Evolutionary conservation across 2,329 filamentous ascomycete species (phyloP).

Genomic region (Neocucurbitaria cava): DNA sequence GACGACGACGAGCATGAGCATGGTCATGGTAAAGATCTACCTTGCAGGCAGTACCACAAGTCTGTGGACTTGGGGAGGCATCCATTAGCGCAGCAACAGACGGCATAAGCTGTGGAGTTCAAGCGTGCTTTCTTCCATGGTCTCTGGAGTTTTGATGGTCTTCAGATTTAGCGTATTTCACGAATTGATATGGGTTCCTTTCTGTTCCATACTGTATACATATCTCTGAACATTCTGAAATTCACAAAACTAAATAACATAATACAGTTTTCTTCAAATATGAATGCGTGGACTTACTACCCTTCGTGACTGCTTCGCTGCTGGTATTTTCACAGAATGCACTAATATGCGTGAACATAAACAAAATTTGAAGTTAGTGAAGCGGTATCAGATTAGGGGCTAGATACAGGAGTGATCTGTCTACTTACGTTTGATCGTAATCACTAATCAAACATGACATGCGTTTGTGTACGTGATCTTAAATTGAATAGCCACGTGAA

Average conservation of each 20-base stretch:
- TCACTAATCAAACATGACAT: neutral
- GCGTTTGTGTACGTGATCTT: neutral
- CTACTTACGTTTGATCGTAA: no score
- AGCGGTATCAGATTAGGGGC: no score
- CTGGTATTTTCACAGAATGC: no score
- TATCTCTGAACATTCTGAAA: neutral
- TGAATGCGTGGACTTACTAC: no score
- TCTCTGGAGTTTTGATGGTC: neutral
- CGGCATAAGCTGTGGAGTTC: neutral
- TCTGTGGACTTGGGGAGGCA: constrained; percentile 10
- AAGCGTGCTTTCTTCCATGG: neutral
- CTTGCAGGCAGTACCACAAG: constrained; percentile 18
- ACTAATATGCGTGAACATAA: no score
- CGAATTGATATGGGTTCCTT: neutral
- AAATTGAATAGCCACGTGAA: neutral
- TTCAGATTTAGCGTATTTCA: neutral
- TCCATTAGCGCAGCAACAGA: constrained; percentile 1
- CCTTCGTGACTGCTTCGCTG: no score
- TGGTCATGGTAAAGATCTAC: constrained; percentile 4
- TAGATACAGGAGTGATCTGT: no score
- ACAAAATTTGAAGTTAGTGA: no score
- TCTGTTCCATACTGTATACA: neutral
- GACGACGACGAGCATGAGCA: constrained; percentile 30
- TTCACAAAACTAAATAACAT: neutral
- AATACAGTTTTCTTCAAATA: neutral